Evolutionary conservation across 139 green algal genomes (phyloP).

Genomic region (Ettlia oleoabundans): DNA sequence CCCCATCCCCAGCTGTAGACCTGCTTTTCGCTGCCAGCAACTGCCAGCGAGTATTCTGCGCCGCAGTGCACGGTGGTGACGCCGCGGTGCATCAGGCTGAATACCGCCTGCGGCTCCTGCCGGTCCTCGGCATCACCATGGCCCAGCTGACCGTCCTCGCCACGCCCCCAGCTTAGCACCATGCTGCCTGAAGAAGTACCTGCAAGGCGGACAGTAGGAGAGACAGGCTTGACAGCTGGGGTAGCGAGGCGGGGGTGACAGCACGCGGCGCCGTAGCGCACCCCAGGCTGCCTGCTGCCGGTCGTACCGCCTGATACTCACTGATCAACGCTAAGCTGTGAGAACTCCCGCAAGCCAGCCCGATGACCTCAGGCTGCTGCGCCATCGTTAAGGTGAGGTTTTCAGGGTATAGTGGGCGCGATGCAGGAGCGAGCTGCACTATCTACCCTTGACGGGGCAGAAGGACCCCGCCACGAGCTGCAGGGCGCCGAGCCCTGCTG

Average conservation of each 20-base stretch:
- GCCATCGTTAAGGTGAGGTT: too few relatives aligned
- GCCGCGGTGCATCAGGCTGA: slow-evolving; percentile 48
- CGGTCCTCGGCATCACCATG: slow-evolving; percentile 73
- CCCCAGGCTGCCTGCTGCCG: too few relatives aligned
- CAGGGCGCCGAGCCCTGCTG: too few relatives aligned
- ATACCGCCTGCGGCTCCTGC: slow-evolving; percentile 55
- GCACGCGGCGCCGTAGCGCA: too few relatives aligned
- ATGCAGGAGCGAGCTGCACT: too few relatives aligned
- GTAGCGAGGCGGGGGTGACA: background rate
- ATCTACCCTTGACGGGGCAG: too few relatives aligned
- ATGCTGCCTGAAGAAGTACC: slow-evolving; percentile 34
- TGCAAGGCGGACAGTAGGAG: background rate
- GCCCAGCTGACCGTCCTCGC: slow-evolving; percentile 86
- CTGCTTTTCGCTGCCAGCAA: slow-evolving; percentile 48
- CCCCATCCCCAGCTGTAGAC: slow-evolving; percentile 92
- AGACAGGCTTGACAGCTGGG: background rate
- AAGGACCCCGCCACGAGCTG: too few relatives aligned
- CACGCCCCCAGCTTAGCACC: slow-evolving; percentile 76
- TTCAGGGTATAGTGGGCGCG: too few relatives aligned
- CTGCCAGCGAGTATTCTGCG: slow-evolving; percentile 86
- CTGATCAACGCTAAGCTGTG: slow-evolving; percentile 34
- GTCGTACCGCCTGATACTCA: too few relatives aligned
- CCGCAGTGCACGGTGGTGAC: slow-evolving; percentile 71
- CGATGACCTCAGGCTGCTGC: background rate
- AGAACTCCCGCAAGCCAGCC: slow-evolving; percentile 22